These are phyloP conservation scores for Myxozyma sirexii DNA, from an alignment of 805 yeast species.

Conservation along the genomic window DNA sequence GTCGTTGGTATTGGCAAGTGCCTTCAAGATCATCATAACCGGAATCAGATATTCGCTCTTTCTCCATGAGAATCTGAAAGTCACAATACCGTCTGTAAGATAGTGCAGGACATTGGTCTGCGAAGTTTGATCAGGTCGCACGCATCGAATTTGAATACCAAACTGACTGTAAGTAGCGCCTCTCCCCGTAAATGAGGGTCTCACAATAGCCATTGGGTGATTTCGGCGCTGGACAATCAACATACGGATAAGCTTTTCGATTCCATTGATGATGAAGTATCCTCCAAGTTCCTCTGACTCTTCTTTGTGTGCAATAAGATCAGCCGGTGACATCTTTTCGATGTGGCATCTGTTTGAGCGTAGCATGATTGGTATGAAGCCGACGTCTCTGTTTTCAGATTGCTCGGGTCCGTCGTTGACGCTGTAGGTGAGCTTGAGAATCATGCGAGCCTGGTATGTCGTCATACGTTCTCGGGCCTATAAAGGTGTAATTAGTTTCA, in stretches of 20 bases:
- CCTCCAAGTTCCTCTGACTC: slow-evolving; percentile 97
- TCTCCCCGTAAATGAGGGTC: slow-evolving; percentile 92
- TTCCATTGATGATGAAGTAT: slow-evolving; percentile 93
- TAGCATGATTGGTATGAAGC: slow-evolving; percentile 89
- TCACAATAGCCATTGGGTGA: slow-evolving; percentile 95
- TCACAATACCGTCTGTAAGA: slow-evolving; percentile 91
- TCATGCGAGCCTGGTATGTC: slow-evolving; percentile 75
- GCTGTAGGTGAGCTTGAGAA: slow-evolving; percentile 79
- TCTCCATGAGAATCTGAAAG: slow-evolving; percentile 96
- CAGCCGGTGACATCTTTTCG: slow-evolving; percentile 77
- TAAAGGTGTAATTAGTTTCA: background rate
- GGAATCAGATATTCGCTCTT: slow-evolving; percentile 95
- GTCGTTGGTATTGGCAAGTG: slow-evolving; percentile 86
- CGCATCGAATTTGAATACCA: slow-evolving; percentile 93
- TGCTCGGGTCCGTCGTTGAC: slow-evolving; percentile 86
- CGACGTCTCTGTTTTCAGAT: slow-evolving; percentile 83
- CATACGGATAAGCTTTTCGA: slow-evolving; percentile 95
- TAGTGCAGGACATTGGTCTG: slow-evolving; percentile 98
- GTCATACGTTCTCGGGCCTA: slow-evolving; percentile 83
- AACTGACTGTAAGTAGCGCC: slow-evolving; percentile 85
- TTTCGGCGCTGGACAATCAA: slow-evolving; percentile 96
- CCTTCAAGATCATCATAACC: slow-evolving; percentile 87
- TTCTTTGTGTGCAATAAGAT: slow-evolving; percentile 76
- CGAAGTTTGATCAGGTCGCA: slow-evolving; percentile 95
- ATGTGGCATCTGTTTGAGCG: slow-evolving; percentile 90